Base-by-base conservation (phyloP, 2,329 filamentous ascomycete genomes). In the Triangularia setosa region DNA sequence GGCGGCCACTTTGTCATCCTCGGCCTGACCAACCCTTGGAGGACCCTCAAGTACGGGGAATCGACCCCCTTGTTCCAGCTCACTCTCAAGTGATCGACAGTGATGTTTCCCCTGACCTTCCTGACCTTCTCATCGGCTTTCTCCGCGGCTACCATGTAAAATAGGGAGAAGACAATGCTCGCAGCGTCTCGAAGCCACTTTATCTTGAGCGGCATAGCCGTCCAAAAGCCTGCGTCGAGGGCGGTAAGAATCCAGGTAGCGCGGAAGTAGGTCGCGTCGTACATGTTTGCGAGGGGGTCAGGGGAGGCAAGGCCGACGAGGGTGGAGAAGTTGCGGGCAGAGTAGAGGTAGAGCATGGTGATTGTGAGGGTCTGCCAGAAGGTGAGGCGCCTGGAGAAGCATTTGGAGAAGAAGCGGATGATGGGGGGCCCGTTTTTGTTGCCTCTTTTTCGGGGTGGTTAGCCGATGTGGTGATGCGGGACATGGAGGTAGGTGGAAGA, bases 181-280 rank as follows among this genome's bases (percentile, higher is more conserved):
- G 90, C 86, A 14, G 97, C 74, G 74, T 98, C 93, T 44, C 93
- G 84, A 52, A 97, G 70, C 87, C 91, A 93, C 72, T 90, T 93
- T 60, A 75, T 75, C 57, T 86, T 86, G 68, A 99, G 93, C 72
- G 88, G 90, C 95, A 99, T 99, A 33, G 95, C 95, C 0, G 93
- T 97, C 95, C 95, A 99, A 77, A 97, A 99, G 1, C 95, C 95
- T 5, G 95, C 95, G 72, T 99, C 95, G 66, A 99, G 79, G 0
- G 93, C 95, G 0, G 95, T 99, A 61, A 95, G 88, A 16, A 98
- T 87, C 95, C 95, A 99, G 74, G 95, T 99, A 62, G 95, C 95
- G 58, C 95, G 89, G 76, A 97, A 99, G 79, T 96, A 99, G 27
- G 91, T 88, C 60, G 92, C 84, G 62, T 91, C 92, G 79, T 99